phyloP scores from a whole-genome alignment of 805 yeast species.

The Ogataea ramenticola region DNA sequence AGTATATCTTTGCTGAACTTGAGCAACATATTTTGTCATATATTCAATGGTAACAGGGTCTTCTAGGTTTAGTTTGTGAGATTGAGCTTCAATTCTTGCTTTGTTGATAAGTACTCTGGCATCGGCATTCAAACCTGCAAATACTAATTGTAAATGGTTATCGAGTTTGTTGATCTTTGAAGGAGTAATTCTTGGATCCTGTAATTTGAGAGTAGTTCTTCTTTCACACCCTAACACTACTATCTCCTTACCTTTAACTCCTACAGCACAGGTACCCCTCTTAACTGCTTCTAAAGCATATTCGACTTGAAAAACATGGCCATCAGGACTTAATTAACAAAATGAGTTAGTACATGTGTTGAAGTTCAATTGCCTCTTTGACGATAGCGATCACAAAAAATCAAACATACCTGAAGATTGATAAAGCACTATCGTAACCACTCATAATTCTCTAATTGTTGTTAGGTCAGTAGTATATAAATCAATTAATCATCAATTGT shows the following conservation, averaged over 20 bases:
- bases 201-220: slow-evolving; percentile 89
- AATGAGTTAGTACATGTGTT: slow-evolving; percentile 1
- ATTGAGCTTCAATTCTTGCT: slow-evolving; percentile 95
- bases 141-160: slow-evolving; percentile 83
- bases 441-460: slow-evolving; percentile 52
- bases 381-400: not conserved
- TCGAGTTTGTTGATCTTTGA: slow-evolving; percentile 89
- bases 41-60: slow-evolving; percentile 91
- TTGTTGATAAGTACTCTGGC: slow-evolving; percentile 90
- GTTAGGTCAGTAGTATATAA: not conserved
- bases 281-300: slow-evolving; percentile 97
- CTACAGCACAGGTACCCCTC: slow-evolving; percentile 97
- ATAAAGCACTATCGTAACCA: slow-evolving; percentile 98
- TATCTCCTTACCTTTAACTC: slow-evolving; percentile 81
- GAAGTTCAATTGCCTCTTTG: not conserved
- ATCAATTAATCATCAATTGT: too few relatives aligned
- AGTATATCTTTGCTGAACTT: slow-evolving; percentile 93
- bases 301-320: slow-evolving; percentile 98
- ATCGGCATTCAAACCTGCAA: slow-evolving; percentile 98
- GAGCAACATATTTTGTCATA: slow-evolving; percentile 92
- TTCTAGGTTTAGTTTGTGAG: slow-evolving; percentile 87
- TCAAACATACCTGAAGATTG: slow-evolving; percentile 80
- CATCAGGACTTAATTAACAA: slow-evolving; percentile 70
- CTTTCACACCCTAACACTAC: slow-evolving; percentile 96
- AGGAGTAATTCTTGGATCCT: slow-evolving; percentile 95